Evolutionary conservation across 805 yeast genomes (phyloP).

Genomic region (Tetrapisispora phaffii): DNA sequence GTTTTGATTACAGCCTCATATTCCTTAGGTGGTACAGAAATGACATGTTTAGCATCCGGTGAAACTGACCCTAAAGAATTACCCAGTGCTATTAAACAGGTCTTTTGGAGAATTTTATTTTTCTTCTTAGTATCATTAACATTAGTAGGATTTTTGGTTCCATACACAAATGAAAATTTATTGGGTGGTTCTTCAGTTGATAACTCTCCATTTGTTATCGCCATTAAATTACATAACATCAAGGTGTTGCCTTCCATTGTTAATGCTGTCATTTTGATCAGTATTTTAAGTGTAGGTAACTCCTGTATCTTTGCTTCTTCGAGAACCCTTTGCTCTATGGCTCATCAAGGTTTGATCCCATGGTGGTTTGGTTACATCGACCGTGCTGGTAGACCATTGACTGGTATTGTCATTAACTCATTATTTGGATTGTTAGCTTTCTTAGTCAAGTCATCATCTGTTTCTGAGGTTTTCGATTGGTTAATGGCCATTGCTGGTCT

Average conservation of each 20-base stretch:
- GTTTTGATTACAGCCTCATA: conserved; percentile 67
- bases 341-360: conserved; percentile 45
- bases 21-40: conserved; percentile 64
- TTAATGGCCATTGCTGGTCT: conserved; percentile 47
- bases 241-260: conserved; percentile 46
- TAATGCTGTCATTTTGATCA: conserved; percentile 48
- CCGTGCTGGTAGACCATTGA: conserved; percentile 44
- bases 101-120: conserved; percentile 47
- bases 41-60: conserved; percentile 64
- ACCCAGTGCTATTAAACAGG: conserved; percentile 68
- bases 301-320: conserved; percentile 45
- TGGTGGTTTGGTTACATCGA: conserved; percentile 37
- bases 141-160: conserved; percentile 49
- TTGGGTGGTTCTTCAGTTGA: conserved; percentile 43
- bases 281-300: conserved; percentile 38
- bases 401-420: conserved; percentile 34
- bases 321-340: conserved; percentile 42
- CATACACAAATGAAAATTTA: conserved; percentile 40
- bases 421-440: conserved; percentile 46
- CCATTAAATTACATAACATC: conserved; percentile 47
- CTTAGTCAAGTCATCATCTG: conserved; percentile 40
- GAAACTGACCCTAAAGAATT: conserved; percentile 54
- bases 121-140: conserved; percentile 49
- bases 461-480: conserved; percentile 47
- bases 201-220: conserved; percentile 55